These are phyloP conservation scores for Lichtheimia corymbifera DNA, from an alignment of 371 early-diverging fungal genomes.

Conservation along the genomic window DNA sequence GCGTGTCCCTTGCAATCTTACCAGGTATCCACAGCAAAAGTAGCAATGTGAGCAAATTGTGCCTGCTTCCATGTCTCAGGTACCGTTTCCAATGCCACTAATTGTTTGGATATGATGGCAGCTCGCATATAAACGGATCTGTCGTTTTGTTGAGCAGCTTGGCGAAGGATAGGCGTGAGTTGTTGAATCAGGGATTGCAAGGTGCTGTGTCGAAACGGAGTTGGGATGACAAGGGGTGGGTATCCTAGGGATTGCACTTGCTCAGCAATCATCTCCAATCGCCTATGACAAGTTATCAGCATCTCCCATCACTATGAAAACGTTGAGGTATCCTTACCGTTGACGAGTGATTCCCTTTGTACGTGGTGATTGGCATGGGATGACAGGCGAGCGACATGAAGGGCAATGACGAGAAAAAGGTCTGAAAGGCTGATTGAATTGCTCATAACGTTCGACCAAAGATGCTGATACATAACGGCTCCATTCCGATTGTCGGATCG, in stretches of 20 bases:
- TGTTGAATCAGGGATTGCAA: conserved; percentile 38
- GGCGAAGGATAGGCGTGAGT: conserved; percentile 27
- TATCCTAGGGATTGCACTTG: not conserved
- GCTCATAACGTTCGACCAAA: conserved; percentile 52
- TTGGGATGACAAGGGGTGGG: too few species aligned
- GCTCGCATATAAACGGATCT: conserved; percentile 15
- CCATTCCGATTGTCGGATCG: conserved; percentile 62
- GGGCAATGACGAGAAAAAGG: conserved; percentile 58
- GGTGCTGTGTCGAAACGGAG: not conserved
- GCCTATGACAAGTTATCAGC: not conserved
- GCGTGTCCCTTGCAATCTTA: conserved; percentile 31
- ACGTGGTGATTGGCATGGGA: conserved; percentile 42
- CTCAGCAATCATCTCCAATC: not conserved
- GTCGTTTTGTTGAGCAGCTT: conserved; percentile 15
- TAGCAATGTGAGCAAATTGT: conserved; percentile 67
- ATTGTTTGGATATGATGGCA: conserved; percentile 40
- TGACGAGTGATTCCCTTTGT: conserved; percentile 32
- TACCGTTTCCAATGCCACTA: conserved; percentile 55
- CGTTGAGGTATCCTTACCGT: conserved; percentile 14
- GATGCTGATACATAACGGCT: conserved; percentile 44
- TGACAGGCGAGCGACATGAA: conserved; percentile 45
- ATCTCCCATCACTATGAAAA: too few species aligned
- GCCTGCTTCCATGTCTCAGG: conserved; percentile 72
- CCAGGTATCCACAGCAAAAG: conserved; percentile 62
- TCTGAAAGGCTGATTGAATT: conserved; percentile 67